phyloP scores from a whole-genome alignment of 176 grass and related monocot species.

The Thinopyrum elongatum region DNA sequence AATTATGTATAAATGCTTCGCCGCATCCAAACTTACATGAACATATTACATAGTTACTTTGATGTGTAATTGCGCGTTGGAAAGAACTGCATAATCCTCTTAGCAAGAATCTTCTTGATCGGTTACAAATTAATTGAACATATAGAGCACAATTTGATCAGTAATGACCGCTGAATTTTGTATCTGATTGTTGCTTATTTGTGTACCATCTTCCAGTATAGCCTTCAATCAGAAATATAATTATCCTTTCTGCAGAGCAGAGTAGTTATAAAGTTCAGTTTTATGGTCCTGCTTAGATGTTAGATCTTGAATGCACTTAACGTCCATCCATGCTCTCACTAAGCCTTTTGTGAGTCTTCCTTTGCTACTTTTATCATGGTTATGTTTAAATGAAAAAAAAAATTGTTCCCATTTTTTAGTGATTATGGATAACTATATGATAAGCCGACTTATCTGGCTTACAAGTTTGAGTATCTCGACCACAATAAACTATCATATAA shows the following conservation, averaged over 20 bases:
- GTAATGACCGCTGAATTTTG: neutral
- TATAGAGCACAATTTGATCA: neutral
- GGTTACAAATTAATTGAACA: neutral
- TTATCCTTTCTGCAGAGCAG: neutral
- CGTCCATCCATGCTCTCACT: neutral
- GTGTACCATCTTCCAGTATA: neutral
- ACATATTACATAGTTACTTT: neutral
- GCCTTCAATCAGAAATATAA: neutral
- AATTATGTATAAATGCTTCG: neutral
- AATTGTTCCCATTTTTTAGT: constrained; percentile 12
- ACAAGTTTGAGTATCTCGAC: neutral
- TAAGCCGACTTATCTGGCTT: constrained; percentile 1
- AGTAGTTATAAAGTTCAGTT: neutral
- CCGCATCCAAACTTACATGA: neutral
- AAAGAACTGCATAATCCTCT: neutral
- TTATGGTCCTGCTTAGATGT: neutral
- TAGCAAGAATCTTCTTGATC: constrained; percentile 7
- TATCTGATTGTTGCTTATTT: neutral
- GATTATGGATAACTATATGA: neutral
- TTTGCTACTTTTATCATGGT: neutral
- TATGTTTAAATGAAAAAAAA: neutral
- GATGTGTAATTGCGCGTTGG: neutral
- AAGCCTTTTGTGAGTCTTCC: neutral
- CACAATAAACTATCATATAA: neutral
- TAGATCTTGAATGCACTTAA: neutral